These are phyloP conservation scores for Phytopythium boreale DNA, from an alignment of 352 stramenopile genomes.

Conservation along the genomic window DNA sequence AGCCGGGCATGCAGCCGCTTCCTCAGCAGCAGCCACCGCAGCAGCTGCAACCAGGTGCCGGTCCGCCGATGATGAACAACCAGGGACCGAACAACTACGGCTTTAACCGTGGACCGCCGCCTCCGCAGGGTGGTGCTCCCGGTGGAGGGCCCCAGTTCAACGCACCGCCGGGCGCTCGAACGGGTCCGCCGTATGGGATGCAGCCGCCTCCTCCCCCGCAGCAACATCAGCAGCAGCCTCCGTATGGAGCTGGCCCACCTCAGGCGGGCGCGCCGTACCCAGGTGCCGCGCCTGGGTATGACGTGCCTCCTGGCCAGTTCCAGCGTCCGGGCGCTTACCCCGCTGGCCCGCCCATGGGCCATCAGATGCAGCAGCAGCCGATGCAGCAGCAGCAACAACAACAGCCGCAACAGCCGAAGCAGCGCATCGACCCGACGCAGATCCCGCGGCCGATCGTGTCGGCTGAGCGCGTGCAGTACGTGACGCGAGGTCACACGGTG, in stretches of 20 bases:
- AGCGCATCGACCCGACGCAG: slow-evolving; percentile 86
- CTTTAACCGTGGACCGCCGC: slow-evolving; percentile 19
- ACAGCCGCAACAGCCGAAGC: slow-evolving; percentile 45
- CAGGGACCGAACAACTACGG: background rate
- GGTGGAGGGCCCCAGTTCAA: background rate
- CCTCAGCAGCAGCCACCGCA: background rate
- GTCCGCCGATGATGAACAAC: slow-evolving; percentile 6
- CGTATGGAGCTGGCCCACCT: slow-evolving; percentile 14
- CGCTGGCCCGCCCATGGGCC: slow-evolving; percentile 2
- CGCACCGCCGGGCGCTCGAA: background rate
- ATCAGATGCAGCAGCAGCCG: slow-evolving; percentile 19
- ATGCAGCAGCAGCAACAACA: slow-evolving; percentile 23
- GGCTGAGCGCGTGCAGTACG: slow-evolving; percentile 65
- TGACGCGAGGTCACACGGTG: slow-evolving; percentile 76
- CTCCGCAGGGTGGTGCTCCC: slow-evolving; percentile 6
- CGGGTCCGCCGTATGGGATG: slow-evolving; percentile 11
- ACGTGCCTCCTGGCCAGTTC: slow-evolving; percentile 12
- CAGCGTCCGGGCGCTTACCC: slow-evolving; percentile 10
- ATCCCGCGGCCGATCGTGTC: slow-evolving; percentile 81
- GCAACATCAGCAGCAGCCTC: slow-evolving; percentile 10
- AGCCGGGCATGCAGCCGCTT: slow-evolving; percentile 27
- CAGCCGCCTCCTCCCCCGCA: slow-evolving; percentile 11
- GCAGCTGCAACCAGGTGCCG: background rate
- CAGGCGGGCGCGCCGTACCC: slow-evolving; percentile 23
- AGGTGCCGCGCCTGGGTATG: slow-evolving; percentile 6